Evolutionary conservation across 164 flowering plant genomes (phyloP).

Genomic region (Echeveria elegans): DNA sequence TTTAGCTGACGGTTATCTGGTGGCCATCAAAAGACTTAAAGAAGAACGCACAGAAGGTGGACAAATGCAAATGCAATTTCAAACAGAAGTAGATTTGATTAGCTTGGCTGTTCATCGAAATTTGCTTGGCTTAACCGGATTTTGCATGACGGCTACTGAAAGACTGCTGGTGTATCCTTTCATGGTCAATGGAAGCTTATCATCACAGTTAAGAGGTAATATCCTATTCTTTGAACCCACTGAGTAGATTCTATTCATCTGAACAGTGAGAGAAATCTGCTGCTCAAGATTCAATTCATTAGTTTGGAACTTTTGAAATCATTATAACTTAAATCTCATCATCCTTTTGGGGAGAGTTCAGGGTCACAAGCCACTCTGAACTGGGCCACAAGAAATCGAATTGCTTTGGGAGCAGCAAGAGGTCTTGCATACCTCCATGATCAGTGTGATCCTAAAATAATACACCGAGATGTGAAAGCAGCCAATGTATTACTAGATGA

Average conservation of each 20-base stretch:
- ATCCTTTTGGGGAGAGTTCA: conserved; percentile 14
- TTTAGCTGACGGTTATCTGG: conserved; percentile 27
- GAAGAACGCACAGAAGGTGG: conserved; percentile 31
- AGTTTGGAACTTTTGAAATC: neutral
- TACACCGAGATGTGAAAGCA: conserved; percentile 33
- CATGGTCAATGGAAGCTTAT: conserved; percentile 30
- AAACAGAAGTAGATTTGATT: conserved; percentile 28
- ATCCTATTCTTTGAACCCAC: neutral
- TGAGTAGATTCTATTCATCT: too few species aligned
- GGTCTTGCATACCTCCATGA: conserved; percentile 33
- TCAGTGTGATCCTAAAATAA: conserved; percentile 27
- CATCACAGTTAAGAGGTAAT: conserved; percentile 28
- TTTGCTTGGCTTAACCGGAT: conserved; percentile 21
- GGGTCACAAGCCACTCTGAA: conserved; percentile 24
- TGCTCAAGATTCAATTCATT: neutral
- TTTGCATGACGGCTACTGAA: conserved; percentile 31
- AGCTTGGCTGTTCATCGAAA: conserved; percentile 28
- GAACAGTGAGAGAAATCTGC: too few species aligned
- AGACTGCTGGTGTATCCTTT: conserved; percentile 29
- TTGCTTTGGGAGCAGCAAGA: conserved; percentile 30
- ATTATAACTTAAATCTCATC: neutral
- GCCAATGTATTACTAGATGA: conserved; percentile 29
- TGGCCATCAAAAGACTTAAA: conserved; percentile 24
- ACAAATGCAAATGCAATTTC: conserved; percentile 27
- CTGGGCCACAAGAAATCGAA: conserved; percentile 21